Evolutionary conservation across 2,329 filamentous ascomycete species (phyloP).

Genomic region (Celoporthe dispersa): DNA sequence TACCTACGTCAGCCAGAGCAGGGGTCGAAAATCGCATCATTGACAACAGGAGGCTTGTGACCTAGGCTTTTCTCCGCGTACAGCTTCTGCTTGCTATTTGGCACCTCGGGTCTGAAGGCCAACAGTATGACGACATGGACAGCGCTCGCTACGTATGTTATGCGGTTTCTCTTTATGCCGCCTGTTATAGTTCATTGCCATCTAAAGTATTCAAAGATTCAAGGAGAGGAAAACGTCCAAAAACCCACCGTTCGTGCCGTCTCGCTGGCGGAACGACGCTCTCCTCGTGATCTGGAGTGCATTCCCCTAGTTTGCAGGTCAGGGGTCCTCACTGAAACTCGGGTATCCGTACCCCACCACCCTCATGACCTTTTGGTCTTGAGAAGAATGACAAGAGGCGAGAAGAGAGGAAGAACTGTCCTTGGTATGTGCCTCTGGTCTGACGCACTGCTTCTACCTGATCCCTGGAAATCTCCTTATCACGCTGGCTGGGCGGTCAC

Average conservation of each 20-base stretch:
- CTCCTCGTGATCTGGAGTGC: background rate
- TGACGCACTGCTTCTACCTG: background rate
- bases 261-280: background rate
- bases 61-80: background rate
- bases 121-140: background rate
- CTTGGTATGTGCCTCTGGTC: background rate
- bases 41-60: background rate
- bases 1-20: conserved; percentile 1
- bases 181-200: background rate
- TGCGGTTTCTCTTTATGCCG: background rate
- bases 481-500: background rate
- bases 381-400: background rate
- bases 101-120: background rate
- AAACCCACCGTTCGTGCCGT: background rate
- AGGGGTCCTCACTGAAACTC: conserved; percentile 7
- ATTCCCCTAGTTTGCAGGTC: background rate
- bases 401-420: no score
- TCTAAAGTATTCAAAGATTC: background rate
- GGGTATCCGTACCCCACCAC: background rate
- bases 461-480: background rate
- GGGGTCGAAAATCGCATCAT: background rate
- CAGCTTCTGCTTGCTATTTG: background rate
- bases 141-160: background rate
- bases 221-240: background rate
- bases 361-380: background rate